These are phyloP conservation scores for Gilbertella persicaria DNA, from an alignment of 371 early-diverging fungal species.

Conservation along the genomic window DNA sequence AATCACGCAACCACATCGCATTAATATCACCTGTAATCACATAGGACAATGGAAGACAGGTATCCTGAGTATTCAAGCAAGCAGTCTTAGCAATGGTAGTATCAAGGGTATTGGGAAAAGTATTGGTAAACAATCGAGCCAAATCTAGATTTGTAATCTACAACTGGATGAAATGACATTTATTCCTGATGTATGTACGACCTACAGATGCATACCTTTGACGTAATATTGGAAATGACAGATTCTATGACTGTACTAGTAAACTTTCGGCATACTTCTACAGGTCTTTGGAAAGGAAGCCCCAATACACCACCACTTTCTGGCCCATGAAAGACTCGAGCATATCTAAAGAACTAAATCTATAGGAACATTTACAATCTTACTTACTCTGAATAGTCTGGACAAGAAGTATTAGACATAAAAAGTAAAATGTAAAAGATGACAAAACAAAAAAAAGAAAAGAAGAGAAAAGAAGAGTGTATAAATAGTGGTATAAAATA, in stretches of 20 bases:
- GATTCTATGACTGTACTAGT: constrained; percentile 40
- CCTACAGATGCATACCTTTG: constrained; percentile 26
- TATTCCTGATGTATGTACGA: neutral
- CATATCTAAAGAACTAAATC: constrained; percentile 17
- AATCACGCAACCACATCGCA: constrained; percentile 73
- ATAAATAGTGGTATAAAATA: neutral
- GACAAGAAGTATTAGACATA: constrained; percentile 16
- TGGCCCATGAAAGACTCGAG: constrained; percentile 38
- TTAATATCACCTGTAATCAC: constrained; percentile 70
- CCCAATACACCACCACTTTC: constrained; percentile 39
- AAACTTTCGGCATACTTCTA: constrained; percentile 44
- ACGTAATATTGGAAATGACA: constrained; percentile 38
- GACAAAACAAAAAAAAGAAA: constrained; percentile 10
- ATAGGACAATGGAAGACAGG: constrained; percentile 50
- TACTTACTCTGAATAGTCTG: constrained; percentile 28
- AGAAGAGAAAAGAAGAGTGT: constrained; percentile 2
- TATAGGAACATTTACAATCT: neutral
- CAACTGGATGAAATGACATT: constrained; percentile 2
- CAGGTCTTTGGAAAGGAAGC: constrained; percentile 47
- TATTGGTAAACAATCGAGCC: constrained; percentile 55
- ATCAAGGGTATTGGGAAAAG: constrained; percentile 63
- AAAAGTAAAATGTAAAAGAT: constrained; percentile 2
- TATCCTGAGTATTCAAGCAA: constrained; percentile 15
- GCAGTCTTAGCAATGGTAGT: constrained; percentile 51
- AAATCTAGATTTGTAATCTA: constrained; percentile 49